Evolutionary conservation across 2,329 filamentous ascomycete species (phyloP).

Genomic region (Fusarium miscanthi): DNA sequence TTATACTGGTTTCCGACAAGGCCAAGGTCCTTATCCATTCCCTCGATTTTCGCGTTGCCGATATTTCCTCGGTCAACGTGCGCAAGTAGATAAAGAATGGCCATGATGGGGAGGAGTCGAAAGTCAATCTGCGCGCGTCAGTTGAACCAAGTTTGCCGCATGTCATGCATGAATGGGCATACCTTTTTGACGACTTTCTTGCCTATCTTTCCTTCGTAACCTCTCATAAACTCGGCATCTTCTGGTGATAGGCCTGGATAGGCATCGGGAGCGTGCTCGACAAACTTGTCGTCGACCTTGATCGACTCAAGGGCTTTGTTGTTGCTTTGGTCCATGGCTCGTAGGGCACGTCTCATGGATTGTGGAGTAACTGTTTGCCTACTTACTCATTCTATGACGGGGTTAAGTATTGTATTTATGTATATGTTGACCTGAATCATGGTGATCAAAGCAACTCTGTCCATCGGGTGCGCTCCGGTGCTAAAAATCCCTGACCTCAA

Average conservation of each 20-base stretch:
- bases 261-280: slow-evolving; percentile 9
- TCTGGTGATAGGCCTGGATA: slow-evolving; percentile 41
- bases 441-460: background rate
- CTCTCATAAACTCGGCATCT: slow-evolving; percentile 27
- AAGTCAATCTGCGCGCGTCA: slow-evolving; percentile 18
- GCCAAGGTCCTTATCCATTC: slow-evolving; percentile 60
- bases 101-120: slow-evolving; percentile 34
- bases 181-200: slow-evolving; percentile 32
- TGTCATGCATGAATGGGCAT: fast-evolving
- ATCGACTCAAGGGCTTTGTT: background rate
- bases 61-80: slow-evolving; percentile 40
- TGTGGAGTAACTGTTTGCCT: fast-evolving
- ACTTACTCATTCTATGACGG: fast-evolving
- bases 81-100: slow-evolving; percentile 27
- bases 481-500: background rate
- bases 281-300: slow-evolving; percentile 9
- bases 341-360: no score
- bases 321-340: background rate
- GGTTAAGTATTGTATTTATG: background rate
- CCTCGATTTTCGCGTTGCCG: slow-evolving; percentile 44
- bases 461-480: background rate
- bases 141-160: background rate
- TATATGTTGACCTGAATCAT: background rate
- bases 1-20: slow-evolving; percentile 65
- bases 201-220: slow-evolving; percentile 27